Evolutionary conservation across 495 filamentous ascomycete genomes (phyloP), one percentile per base, ranked within the genome.

Genomic region (Evernia prunastri): DNA sequence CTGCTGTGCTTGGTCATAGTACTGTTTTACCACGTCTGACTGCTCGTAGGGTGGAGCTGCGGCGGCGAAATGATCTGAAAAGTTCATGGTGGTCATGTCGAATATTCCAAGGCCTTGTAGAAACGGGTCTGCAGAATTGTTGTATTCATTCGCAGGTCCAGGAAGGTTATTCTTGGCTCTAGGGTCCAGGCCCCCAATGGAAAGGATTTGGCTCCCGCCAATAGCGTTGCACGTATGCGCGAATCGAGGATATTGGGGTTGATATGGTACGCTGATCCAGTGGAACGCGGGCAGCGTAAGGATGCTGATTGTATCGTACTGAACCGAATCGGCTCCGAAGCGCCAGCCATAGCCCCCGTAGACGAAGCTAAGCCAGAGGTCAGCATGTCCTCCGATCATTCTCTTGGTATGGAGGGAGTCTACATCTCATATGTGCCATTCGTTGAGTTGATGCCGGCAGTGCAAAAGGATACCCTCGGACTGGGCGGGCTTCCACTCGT

Each of bases 251-350:
- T 66, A 23, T 13, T 53, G 37, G 11, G 61, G 65, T 10, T 25
- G 27, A 57, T 67, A 63, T 69, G 58, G 31, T 5, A 71, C 69
- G 47, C 69, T 67, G 49, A 75, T 70, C 72, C 78, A 80, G 37
- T 71, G 66, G 49, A 81, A 81, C 10, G 75, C 77, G 2, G 78
- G 79, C 5, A 80, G 64, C 49, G 73, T 76, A 18, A 80, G 71
- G 20, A 81, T 68, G 23, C 29, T 64, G n/a, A 69, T 43, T 5
- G 59, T 60, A 25, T 69, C 67, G 29, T 51, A 57, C 1, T 60
- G 58, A 12, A 63, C 36, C 25, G 58, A 18, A 25, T 18, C 27
- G 17, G 13, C 10, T 23, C 59, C 63, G 4, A 56, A 47, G 25
- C 17, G 25, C 11, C 20, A 23, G 33, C 56, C 56, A 27, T 35